These are phyloP conservation scores for Mycena belliarum DNA, from an alignment of 768 basidiomycete genomes.

Conservation along the genomic window DNA sequence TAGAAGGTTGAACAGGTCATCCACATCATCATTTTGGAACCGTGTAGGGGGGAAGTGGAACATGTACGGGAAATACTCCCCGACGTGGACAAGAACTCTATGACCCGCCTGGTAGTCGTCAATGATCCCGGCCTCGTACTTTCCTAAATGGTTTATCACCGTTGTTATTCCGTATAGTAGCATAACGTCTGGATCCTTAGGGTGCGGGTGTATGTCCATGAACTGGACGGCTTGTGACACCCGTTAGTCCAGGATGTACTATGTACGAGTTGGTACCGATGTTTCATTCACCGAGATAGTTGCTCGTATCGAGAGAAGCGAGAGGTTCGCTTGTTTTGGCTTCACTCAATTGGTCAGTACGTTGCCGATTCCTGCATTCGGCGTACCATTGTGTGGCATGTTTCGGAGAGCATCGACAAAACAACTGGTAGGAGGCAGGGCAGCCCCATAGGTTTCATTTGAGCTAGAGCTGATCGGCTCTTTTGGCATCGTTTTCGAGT, in stretches of 20 bases:
- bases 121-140: not conserved
- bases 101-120: not conserved
- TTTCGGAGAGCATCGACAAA: not conserved
- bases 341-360: not conserved
- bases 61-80: not conserved
- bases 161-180: not conserved
- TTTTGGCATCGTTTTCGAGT: too few species aligned
- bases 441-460: too few species aligned
- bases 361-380: not conserved
- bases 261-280: too few species aligned
- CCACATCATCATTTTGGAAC: not conserved
- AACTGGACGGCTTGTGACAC: not conserved
- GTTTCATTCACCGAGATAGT: not conserved
- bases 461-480: too few species aligned
- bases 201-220: not conserved
- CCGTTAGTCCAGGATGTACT: too few species aligned
- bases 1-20: not conserved
- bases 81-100: not conserved
- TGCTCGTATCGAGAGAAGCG: not conserved
- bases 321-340: not conserved
- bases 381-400: not conserved
- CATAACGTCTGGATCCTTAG: not conserved
- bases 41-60: not conserved
- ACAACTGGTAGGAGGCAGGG: not conserved
- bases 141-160: not conserved